A percentile compares a stretch with the other conserved stretches of the same genome.
Evolutionary conservation across 2,329 filamentous ascomycete genomes (phyloP).

Genomic region (Calycina herbarum): DNA sequence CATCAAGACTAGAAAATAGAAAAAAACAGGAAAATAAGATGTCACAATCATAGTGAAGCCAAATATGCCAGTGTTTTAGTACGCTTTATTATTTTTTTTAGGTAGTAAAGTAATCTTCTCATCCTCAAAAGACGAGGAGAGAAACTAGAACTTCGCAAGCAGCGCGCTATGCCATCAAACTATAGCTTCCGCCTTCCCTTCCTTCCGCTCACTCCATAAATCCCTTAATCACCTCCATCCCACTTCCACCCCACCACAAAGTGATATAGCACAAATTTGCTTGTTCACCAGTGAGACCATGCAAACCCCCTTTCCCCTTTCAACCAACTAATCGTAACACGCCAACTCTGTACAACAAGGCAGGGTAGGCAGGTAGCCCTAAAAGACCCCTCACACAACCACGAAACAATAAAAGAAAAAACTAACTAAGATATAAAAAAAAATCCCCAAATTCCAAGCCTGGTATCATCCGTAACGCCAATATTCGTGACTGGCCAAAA

Average conservation of each 20-base stretch:
- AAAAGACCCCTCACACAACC: not conserved
- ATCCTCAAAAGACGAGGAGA: not conserved
- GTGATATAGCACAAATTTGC: conserved; percentile 1
- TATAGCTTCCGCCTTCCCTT: not conserved
- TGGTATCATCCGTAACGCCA: conserved; percentile 37
- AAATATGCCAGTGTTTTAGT: not conserved
- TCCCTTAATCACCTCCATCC: not conserved
- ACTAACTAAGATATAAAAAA: conserved; percentile 22
- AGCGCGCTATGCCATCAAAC: not conserved
- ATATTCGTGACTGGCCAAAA: conserved; percentile 18
- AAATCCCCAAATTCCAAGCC: conserved; percentile 20
- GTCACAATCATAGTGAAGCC: not conserved
- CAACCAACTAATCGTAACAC: conserved; percentile 11
- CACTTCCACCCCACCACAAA: not conserved
- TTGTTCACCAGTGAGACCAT: not conserved
- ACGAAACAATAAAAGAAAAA: conserved; percentile 10
- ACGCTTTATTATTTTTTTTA: not conserved
- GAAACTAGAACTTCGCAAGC: not conserved
- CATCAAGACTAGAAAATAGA: not conserved
- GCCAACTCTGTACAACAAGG: conserved; percentile 14
- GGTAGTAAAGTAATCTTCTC: not conserved
- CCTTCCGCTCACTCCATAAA: not conserved
- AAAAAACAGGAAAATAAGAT: not conserved
- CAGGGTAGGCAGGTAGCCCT: conserved; percentile 8
- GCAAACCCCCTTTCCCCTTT: not conserved